Evolutionary conservation across 2,329 filamentous ascomycete genomes (phyloP), one percentile per base, ranked within the genome.

Genomic region (Sclerotinia minor): DNA sequence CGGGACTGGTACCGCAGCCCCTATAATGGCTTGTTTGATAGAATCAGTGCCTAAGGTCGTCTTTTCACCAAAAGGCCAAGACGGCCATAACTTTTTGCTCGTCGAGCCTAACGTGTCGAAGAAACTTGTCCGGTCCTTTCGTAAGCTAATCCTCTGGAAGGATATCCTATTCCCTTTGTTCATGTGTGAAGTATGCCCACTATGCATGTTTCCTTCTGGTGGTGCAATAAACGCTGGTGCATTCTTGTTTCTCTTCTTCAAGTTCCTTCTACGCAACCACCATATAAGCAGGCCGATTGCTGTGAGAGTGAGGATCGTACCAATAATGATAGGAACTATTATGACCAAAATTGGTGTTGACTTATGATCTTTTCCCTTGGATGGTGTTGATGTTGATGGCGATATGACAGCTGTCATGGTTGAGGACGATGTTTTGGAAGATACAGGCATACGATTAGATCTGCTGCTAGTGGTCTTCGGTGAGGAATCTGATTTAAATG

Each of bases 41-140:
- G 57, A 13, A n/a, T 13, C 26, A 26, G 57, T 60, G 3, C 57
- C 57, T 41, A 60, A 45, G 5, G 26, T 29, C 11, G 29, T 44
- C 26, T 47, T 60, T 11, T 60, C 57, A 8, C 57, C 57, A 26
- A 60, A 60, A 32, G 57, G 57, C 57, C 57, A 60, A 32, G 57
- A 60, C 7, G 57, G 57, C 57, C 57, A 60, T 8, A 60, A 32
- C 7, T 47, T 60, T 17, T 60, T 60, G 5, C 47, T 26, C 2
- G 26, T 47, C 1, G 47, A 32, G 5, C 57, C 41, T 3, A 60
- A 13, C 1, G 26, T 47, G 3, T 60, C 41, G 4, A 60, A 5
- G 26, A 60, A 21, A 11, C 57, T 60, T 17, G 21, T 2, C 11
- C 57, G 41, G 9, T 38, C 29, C 21, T 38, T 3, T 49, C 13